Evolutionary conservation across 257 asterid species (phyloP).

Genomic region (Buddleja alternifolia): DNA sequence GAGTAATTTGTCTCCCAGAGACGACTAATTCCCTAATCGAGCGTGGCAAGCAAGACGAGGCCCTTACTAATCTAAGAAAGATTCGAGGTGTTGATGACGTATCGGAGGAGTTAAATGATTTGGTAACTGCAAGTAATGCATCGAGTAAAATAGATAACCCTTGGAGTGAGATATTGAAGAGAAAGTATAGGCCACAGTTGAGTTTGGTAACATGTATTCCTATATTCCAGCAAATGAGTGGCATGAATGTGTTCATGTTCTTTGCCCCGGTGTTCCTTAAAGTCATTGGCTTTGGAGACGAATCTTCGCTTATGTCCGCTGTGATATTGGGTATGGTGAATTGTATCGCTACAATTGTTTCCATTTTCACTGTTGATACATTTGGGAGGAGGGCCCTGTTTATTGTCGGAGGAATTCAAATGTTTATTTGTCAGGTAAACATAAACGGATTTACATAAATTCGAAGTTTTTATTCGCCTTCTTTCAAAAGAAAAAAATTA

Average conservation of each 20-base stretch:
- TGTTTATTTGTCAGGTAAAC: slow-evolving; percentile 34
- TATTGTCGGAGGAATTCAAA: slow-evolving; percentile 34
- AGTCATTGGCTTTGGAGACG: slow-evolving; percentile 50
- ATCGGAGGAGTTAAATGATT: slow-evolving; percentile 56
- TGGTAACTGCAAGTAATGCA: slow-evolving; percentile 51
- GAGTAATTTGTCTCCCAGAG: slow-evolving; percentile 55
- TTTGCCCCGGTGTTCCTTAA: slow-evolving; percentile 63
- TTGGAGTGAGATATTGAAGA: slow-evolving; percentile 38
- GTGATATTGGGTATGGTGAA: slow-evolving; percentile 52
- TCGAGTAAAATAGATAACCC: slow-evolving; percentile 49
- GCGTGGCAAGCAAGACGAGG: slow-evolving; percentile 44
- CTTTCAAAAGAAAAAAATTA: neutral
- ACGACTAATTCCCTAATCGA: slow-evolving; percentile 67
- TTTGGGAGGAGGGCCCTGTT: slow-evolving; percentile 42
- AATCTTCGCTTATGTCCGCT: slow-evolving; percentile 51
- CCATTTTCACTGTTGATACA: slow-evolving; percentile 48
- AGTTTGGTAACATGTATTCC: slow-evolving; percentile 49
- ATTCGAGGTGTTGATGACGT: slow-evolving; percentile 54
- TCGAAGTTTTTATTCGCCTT: too few species aligned
- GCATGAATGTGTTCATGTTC: slow-evolving; percentile 67
- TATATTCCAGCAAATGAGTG: slow-evolving; percentile 65
- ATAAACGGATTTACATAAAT: too few species aligned
- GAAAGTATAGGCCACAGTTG: slow-evolving; percentile 56
- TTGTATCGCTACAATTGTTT: slow-evolving; percentile 43
- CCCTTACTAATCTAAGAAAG: slow-evolving; percentile 33